These are phyloP conservation scores for Aspergillus tanneri DNA, from an alignment of 2,329 filamentous ascomycete species.

Conservation along the genomic window DNA sequence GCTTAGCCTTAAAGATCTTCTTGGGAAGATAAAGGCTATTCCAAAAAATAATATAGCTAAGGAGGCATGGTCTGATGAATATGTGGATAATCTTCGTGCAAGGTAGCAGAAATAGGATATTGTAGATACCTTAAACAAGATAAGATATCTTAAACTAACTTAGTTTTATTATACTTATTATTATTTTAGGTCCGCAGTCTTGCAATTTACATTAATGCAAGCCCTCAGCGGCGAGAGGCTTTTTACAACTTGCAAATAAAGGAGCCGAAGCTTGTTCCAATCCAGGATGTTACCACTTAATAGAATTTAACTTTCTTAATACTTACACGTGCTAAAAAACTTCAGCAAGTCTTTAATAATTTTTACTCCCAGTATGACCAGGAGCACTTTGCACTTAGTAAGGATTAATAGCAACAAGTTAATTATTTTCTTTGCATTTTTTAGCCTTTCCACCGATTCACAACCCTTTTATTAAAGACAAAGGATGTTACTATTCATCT, in stretches of 20 bases:
- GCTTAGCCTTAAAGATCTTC: too few species aligned
- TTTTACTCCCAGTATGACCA: slow-evolving; percentile 4
- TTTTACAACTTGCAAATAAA: slow-evolving; percentile 14
- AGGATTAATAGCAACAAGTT: slow-evolving; percentile 14
- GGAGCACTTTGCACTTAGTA: slow-evolving; percentile 7
- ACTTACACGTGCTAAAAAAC: slow-evolving; percentile 13
- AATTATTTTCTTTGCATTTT: slow-evolving; percentile 17
- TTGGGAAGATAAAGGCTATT: too few species aligned
- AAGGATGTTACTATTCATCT: slow-evolving; percentile 15
- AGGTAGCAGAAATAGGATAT: too few species aligned
- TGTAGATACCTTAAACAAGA: too few species aligned
- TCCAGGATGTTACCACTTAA: slow-evolving; percentile 16
- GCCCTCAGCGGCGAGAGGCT: slow-evolving; percentile 13
- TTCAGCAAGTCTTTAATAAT: slow-evolving; percentile 4
- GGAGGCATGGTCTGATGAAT: too few species aligned
- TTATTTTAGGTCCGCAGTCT: slow-evolving; percentile 11
- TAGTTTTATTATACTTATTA: too few species aligned
- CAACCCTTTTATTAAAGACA: slow-evolving; percentile 9
- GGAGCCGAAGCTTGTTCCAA: slow-evolving; percentile 14
- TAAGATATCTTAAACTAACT: too few species aligned
- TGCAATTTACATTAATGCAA: slow-evolving; percentile 16
- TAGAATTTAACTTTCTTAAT: slow-evolving; percentile 21
- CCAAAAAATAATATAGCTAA: too few species aligned
- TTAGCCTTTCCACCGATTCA: slow-evolving; percentile 18
- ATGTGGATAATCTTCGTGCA: too few species aligned